Conservation (phyloP, 352 stramenopile species). For the Blastocystis sp. region DNA sequence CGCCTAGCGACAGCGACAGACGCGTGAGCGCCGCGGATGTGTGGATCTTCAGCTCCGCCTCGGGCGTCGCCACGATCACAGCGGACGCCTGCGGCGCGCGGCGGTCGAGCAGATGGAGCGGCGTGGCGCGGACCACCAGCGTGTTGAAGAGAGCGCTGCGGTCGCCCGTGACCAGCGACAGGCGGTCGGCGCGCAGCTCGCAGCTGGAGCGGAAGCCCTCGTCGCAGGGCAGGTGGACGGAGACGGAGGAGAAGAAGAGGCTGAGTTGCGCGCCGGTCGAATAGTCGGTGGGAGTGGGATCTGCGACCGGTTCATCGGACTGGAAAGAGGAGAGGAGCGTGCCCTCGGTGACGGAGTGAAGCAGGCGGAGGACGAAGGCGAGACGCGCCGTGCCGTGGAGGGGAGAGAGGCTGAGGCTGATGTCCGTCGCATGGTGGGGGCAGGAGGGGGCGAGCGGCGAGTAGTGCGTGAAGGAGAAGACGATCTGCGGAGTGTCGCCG, state of each 20-base stretch:
- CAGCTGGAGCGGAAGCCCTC: neutral
- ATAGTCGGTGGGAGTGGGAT: neutral
- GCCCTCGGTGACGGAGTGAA: neutral
- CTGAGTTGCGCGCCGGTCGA: neutral
- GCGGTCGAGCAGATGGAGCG: neutral
- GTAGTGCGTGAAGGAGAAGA: neutral
- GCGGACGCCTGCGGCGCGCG: neutral
- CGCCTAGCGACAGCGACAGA: neutral
- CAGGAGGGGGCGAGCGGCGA: neutral
- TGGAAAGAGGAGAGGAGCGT: neutral
- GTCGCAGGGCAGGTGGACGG: neutral
- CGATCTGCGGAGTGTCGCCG: neutral
- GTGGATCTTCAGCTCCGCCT: neutral
- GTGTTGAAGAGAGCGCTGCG: slow-evolving; percentile 30
- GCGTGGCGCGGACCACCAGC: neutral
- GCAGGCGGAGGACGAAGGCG: neutral
- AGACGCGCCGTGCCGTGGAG: neutral
- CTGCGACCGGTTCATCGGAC: neutral
- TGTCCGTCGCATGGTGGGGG: neutral
- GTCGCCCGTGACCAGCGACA: neutral
- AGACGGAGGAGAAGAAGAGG: neutral
- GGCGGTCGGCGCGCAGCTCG: neutral
- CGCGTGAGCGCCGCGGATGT: neutral
- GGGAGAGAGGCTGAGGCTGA: neutral
- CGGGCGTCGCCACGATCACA: neutral